Evolutionary conservation across 768 basidiomycete species (phyloP).

Genomic region (Basidioascus undulatus): DNA sequence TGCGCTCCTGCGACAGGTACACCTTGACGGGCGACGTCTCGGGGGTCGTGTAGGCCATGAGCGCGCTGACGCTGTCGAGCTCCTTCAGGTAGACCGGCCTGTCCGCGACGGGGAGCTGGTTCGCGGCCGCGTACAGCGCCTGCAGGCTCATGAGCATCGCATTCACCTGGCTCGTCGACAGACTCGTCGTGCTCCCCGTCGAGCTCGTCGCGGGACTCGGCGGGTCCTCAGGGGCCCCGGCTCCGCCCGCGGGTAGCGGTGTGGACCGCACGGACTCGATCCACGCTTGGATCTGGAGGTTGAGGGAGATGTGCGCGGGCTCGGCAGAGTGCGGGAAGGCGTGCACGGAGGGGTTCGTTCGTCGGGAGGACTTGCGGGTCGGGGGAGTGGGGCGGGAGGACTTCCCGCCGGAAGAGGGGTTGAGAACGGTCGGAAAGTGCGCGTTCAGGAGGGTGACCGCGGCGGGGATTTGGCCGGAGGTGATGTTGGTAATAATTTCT

Average conservation of each 20-base stretch:
- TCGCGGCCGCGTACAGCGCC: conserved; percentile 39
- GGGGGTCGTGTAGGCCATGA: conserved; percentile 61
- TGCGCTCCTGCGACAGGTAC: conserved; percentile 49
- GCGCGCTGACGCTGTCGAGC: conserved; percentile 43
- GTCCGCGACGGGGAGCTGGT: conserved; percentile 33
- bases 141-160: too few species aligned
- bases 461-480: conserved; percentile 45
- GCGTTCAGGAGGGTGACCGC: conserved; percentile 38
- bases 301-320: conserved; percentile 47
- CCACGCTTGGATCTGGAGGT: conserved; percentile 65
- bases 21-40: conserved; percentile 46
- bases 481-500: conserved; percentile 46
- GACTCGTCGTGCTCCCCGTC: too few species aligned
- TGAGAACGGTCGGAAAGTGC: conserved; percentile 51
- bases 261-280: conserved; percentile 56
- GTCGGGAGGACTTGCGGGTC: background rate
- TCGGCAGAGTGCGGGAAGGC: conserved; percentile 27
- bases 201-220: too few species aligned
- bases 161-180: too few species aligned
- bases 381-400: background rate
- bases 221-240: too few species aligned
- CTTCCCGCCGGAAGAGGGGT: conserved; percentile 1
- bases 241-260: conserved; percentile 32
- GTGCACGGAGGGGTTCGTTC: background rate
- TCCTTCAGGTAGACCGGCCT: conserved; percentile 39